Evolutionary conservation across 257 asterid species (phyloP).

Genomic region (Gynochthodes officinalis): DNA sequence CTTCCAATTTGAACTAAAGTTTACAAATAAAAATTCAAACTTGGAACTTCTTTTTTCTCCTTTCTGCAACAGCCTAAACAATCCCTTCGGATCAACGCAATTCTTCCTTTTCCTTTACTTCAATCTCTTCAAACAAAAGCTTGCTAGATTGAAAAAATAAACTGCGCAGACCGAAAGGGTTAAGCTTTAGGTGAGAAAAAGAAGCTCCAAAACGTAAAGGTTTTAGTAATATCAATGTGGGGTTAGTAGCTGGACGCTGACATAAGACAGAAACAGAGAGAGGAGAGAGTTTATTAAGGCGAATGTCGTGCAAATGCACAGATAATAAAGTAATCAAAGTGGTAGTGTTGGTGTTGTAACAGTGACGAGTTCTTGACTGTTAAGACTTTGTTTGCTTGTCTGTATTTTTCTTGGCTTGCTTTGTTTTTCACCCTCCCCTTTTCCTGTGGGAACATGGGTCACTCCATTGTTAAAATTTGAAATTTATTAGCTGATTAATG

Average conservation of each 20-base stretch:
- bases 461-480: constrained; percentile 5
- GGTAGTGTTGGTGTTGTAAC: neutral
- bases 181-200: constrained; percentile 4
- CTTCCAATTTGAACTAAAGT: neutral
- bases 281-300: neutral
- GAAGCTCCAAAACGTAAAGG: constrained; percentile 8
- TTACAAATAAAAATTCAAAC: constrained; percentile 1
- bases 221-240: constrained; percentile 18
- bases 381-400: constrained; percentile 2
- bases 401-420: neutral
- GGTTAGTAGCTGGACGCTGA: constrained; percentile 19
- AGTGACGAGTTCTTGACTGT: neutral
- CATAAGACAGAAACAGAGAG: neutral
- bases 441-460: constrained; percentile 1
- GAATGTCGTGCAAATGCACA: constrained; percentile 11
- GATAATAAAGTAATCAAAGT: neutral
- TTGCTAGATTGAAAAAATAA: neutral
- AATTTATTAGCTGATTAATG: constrained; percentile 13
- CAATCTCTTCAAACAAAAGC: constrained; percentile 1
- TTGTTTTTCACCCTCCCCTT: neutral
- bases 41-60: neutral
- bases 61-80: constrained; percentile 4
- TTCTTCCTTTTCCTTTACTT: constrained; percentile 1
- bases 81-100: constrained; percentile 25
- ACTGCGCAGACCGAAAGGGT: constrained; percentile 8